Conservation (phyloP, 2,329 filamentous ascomycete genomes). For the Fusarium citri region DNA sequence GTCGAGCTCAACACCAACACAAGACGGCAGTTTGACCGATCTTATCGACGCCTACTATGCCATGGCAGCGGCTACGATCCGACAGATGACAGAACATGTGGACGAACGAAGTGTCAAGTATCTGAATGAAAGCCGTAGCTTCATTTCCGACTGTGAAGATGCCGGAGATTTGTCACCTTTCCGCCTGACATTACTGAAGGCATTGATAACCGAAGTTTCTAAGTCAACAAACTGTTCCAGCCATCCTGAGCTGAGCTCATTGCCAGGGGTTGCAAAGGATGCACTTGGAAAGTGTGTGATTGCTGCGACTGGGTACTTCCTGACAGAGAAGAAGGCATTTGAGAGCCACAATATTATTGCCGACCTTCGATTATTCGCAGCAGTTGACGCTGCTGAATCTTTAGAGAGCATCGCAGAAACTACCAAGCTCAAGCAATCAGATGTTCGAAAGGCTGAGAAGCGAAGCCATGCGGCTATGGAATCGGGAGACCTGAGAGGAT, state of each 20-base stretch:
- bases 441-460: slow-evolving; percentile 53
- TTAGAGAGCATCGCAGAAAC: slow-evolving; percentile 39
- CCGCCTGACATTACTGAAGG: slow-evolving; percentile 53
- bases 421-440: slow-evolving; percentile 47
- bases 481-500: slow-evolving; percentile 55
- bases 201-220: slow-evolving; percentile 47
- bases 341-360: slow-evolving; percentile 36
- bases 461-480: slow-evolving; percentile 50
- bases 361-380: slow-evolving; percentile 49
- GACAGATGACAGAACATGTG: slow-evolving; percentile 58
- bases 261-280: slow-evolving; percentile 44
- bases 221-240: slow-evolving; percentile 45
- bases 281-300: slow-evolving; percentile 47
- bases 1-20: slow-evolving; percentile 39
- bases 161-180: slow-evolving; percentile 46
- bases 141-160: slow-evolving; percentile 44
- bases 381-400: slow-evolving; percentile 49
- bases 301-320: slow-evolving; percentile 43
- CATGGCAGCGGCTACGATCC: slow-evolving; percentile 51
- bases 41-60: slow-evolving; percentile 50
- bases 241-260: slow-evolving; percentile 40
- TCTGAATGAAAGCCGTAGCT: slow-evolving; percentile 48
- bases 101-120: slow-evolving; percentile 58
- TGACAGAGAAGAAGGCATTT: slow-evolving; percentile 49
- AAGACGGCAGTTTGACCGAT: slow-evolving; percentile 48